Percentiles rank a stretch among this genome's conserved stretches.
Conservation (phyloP, 371 early-diverging fungal genomes). For the Chytridium lagenaria region DNA sequence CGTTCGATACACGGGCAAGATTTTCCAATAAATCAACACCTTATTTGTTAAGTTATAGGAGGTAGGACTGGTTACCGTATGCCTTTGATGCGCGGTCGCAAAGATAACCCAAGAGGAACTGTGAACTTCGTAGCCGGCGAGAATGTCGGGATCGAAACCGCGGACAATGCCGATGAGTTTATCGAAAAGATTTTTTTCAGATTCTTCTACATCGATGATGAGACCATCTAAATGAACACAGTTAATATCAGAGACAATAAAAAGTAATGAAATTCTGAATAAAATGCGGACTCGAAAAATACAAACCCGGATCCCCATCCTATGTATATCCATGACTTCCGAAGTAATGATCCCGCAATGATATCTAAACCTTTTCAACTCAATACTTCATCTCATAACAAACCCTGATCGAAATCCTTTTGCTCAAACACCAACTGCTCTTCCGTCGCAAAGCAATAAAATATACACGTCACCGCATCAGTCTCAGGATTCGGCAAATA, state of each 20-base stretch:
- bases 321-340: neutral
- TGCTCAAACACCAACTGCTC: conserved; percentile 7
- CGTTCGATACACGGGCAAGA: conserved; percentile 55
- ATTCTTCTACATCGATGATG: conserved; percentile 38
- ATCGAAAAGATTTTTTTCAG: conserved; percentile 63
- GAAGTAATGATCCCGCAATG: conserved; percentile 50
- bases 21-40: conserved; percentile 59
- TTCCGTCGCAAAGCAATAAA: conserved; percentile 63
- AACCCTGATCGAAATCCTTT: conserved; percentile 60
- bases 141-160: conserved; percentile 81
- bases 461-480: conserved; percentile 60
- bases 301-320: neutral
- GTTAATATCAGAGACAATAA: neutral
- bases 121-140: conserved; percentile 87
- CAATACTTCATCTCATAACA: conserved; percentile 13
- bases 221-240: conserved; percentile 21
- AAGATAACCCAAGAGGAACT: conserved; percentile 84
- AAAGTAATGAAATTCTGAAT: no score
- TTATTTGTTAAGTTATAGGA: conserved; percentile 4
- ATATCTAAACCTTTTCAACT: conserved; percentile 33
- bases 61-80: neutral
- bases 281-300: neutral
- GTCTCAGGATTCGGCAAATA: conserved; percentile 64
- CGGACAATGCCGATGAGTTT: conserved; percentile 59
- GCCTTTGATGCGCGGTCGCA: conserved; percentile 63